phyloP scores from a whole-genome alignment of 192 early-diverging fungal species.

The Backusella tarrabulga region DNA sequence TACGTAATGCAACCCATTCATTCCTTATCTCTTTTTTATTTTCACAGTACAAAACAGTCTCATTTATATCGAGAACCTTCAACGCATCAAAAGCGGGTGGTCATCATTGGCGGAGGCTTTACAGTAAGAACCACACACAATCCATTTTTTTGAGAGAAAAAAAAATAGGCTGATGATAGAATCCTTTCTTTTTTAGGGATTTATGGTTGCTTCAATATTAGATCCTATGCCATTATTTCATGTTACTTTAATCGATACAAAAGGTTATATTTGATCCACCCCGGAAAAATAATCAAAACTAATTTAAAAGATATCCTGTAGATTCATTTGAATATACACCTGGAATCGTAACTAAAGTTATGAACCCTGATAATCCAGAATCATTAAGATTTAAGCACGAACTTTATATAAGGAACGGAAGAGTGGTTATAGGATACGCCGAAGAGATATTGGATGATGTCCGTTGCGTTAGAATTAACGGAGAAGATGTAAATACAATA shows the following conservation, averaged over 20 bases:
- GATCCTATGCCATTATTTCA: constrained; percentile 36
- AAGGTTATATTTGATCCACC: constrained; percentile 19
- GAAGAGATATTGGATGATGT: constrained; percentile 19
- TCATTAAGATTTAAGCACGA: constrained; percentile 31
- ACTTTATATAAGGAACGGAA: constrained; percentile 30
- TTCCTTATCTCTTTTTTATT: background rate
- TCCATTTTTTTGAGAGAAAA: background rate
- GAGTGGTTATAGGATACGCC: constrained; percentile 33
- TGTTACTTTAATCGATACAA: constrained; percentile 35
- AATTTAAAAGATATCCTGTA: background rate
- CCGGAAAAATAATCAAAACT: background rate
- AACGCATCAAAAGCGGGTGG: constrained; percentile 16
- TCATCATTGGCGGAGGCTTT: constrained; percentile 39
- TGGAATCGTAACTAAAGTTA: constrained; percentile 20
- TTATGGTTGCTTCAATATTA: constrained; percentile 31
- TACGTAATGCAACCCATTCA: background rate
- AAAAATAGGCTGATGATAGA: background rate
- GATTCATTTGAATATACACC: constrained; percentile 42
- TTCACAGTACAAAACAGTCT: background rate
- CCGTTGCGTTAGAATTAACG: constrained; percentile 19
- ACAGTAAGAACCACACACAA: constrained; percentile 16
- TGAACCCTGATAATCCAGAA: constrained; percentile 3
- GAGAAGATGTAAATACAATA: constrained; percentile 15
- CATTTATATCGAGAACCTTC: background rate
- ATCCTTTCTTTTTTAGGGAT: constrained; percentile 19